Evolutionary conservation across 208 protist species (phyloP).

Genomic region (Trypanosomatidae sp.): DNA sequence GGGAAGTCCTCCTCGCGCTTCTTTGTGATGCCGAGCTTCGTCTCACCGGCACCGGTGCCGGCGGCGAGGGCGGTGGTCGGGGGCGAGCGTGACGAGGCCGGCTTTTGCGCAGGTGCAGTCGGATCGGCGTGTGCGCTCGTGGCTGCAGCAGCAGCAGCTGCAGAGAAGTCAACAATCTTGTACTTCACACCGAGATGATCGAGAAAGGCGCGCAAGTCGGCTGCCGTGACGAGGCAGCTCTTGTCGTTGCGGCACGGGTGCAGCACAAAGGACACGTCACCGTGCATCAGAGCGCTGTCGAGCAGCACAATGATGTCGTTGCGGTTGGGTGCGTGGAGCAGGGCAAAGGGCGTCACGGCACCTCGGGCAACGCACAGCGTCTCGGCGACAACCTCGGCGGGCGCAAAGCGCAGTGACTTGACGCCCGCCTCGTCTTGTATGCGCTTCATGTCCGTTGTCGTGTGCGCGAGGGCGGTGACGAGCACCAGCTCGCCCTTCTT

Average conservation of each 20-base stretch:
- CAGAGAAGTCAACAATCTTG: slow-evolving; percentile 51
- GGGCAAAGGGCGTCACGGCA: slow-evolving; percentile 71
- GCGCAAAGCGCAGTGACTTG: slow-evolving; percentile 78
- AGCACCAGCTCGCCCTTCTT: slow-evolving; percentile 84
- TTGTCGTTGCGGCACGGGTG: slow-evolving; percentile 81
- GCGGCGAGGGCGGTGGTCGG: background rate
- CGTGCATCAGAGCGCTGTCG: slow-evolving; percentile 41
- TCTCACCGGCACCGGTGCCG: slow-evolving; percentile 12
- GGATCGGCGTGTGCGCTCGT: slow-evolving; percentile 3
- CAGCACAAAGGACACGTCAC: slow-evolving; percentile 29
- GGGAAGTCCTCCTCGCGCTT: slow-evolving; percentile 90
- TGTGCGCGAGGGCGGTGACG: slow-evolving; percentile 46
- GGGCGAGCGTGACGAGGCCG: too few relatives aligned
- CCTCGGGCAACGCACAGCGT: slow-evolving; percentile 62
- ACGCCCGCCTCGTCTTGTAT: slow-evolving; percentile 46
- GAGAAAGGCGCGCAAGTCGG: slow-evolving; percentile 47
- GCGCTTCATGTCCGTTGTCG: slow-evolving; percentile 64
- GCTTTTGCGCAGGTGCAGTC: too few relatives aligned
- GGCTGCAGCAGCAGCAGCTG: slow-evolving; percentile 7
- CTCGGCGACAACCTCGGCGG: slow-evolving; percentile 40
- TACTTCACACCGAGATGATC: slow-evolving; percentile 44
- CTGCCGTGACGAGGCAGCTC: slow-evolving; percentile 45
- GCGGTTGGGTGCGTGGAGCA: slow-evolving; percentile 67
- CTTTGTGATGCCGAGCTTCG: slow-evolving; percentile 79
- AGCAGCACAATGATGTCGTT: slow-evolving; percentile 52